Percentiles rank a stretch among this genome's conserved stretches.
phyloP scores from a whole-genome alignment of 495 filamentous ascomycete species.

The Hypoxylon lienhwacheense region DNA sequence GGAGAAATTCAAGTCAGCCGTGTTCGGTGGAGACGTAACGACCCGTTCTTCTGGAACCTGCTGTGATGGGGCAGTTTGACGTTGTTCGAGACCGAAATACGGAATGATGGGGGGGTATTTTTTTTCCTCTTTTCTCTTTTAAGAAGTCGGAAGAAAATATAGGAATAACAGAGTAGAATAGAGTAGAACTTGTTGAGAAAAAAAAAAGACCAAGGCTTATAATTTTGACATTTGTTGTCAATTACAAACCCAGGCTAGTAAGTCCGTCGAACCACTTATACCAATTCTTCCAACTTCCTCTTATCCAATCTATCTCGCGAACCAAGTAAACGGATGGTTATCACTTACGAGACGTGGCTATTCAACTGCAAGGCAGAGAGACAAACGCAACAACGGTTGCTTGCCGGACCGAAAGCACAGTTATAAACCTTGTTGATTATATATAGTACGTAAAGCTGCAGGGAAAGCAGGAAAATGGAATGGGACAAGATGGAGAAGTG shows the following conservation, averaged over 20 bases:
- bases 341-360: conserved; percentile 26
- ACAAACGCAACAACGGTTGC: conserved; percentile 16
- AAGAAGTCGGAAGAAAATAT: conserved; percentile 1
- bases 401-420: conserved; percentile 14
- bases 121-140: not conserved
- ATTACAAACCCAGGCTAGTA: too few relatives aligned
- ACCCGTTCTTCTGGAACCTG: conserved; percentile 25
- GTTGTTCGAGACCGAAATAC: conserved; percentile 22
- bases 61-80: conserved; percentile 22
- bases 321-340: conserved; percentile 13
- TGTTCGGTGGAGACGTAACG: conserved; percentile 38
- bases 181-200: conserved; percentile 7
- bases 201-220: conserved; percentile 5
- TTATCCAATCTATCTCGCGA: conserved; percentile 4
- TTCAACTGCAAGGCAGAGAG: conserved; percentile 3
- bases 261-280: conserved; percentile 16
- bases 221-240: too few relatives aligned
- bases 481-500: conserved; percentile 26
- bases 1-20: conserved; percentile 37
- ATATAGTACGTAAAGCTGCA: conserved; percentile 35
- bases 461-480: conserved; percentile 20
- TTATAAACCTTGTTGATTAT: conserved; percentile 32
- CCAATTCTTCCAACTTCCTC: conserved; percentile 1
- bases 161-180: conserved; percentile 16
- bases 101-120: conserved; percentile 6